Base-by-base conservation (phyloP, 805 yeast species). In the Candida insectalens region DNA sequence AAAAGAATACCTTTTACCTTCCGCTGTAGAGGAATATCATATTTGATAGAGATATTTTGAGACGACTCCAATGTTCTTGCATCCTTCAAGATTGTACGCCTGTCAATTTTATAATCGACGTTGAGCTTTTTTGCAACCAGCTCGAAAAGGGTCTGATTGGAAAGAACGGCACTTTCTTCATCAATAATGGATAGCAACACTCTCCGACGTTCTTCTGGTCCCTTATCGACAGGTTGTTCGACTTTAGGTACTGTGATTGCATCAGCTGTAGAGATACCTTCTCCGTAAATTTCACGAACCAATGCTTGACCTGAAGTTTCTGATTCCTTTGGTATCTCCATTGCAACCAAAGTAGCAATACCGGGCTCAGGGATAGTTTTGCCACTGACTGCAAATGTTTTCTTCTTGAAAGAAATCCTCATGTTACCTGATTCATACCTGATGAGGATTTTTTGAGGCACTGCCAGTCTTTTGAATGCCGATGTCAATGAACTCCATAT, bases 71-170 rank as follows among this genome's bases (percentile, higher is more conserved):
- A 52, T 4, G 45, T 37, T 1, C 44, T 41, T 0, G 70, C 56
- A 41, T 72, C 79, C 5, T 67, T 62, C 5, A 49, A 45, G 9
- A 71, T 45, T 0, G 88, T 80, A 34, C 65, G 67, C 22, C 71
- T 64, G 43, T 80, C 88, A 13, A 75, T 59, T 1, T 28, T 25
- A 25, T 54, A 48, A 19, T 51, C 52, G 10, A 69, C 60, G 0
- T 65, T 66, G 41, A 69, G 41, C 13, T 40, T 43, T 3, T 57
- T 61, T n/a, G 72, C 62, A 2, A 77, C 43, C 4, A 46, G 51
- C 7, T 56, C 59, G 25, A 60, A 47, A 23, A 77, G 55, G 7
- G 49, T 55, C 12, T 44, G 47, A n/a, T 70, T 67, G 1, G 69
- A 57, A 19, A 60, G 60, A 4, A 63, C 42, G 3, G 70, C 67